Conservation (phyloP, 2,329 filamentous ascomycete genomes). For the Fusarium udum region DNA sequence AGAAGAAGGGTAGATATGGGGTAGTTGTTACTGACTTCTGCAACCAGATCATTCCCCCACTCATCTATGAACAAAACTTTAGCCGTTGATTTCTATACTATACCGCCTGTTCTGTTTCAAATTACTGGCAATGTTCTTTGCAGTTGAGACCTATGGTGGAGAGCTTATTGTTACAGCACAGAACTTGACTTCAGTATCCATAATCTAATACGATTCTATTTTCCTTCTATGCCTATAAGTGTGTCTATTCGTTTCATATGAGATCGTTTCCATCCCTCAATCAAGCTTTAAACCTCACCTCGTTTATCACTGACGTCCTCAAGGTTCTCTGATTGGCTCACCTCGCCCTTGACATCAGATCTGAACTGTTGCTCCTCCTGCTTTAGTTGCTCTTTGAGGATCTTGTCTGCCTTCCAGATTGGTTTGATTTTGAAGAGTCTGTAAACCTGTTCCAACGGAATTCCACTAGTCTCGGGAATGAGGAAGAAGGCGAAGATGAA, state of each 20-base stretch:
- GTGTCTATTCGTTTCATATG: no score
- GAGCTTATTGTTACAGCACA: no score
- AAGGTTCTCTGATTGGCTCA: slow-evolving; percentile 11
- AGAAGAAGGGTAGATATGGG: neutral
- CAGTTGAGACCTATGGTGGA: no score
- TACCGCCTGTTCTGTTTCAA: no score
- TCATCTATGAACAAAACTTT: neutral
- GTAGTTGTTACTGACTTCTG: neutral
- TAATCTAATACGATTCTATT: no score
- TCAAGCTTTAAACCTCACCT: neutral
- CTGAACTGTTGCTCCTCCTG: slow-evolving; percentile 36
- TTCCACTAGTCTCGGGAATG: slow-evolving; percentile 62
- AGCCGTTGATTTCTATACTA: neutral
- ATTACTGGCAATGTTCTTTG: no score
- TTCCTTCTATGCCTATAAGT: neutral
- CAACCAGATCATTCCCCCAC: no score
- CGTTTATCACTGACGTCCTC: neutral
- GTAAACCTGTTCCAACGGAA: slow-evolving; percentile 62
- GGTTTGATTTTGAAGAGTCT: slow-evolving; percentile 53
- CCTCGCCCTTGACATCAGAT: slow-evolving; percentile 30
- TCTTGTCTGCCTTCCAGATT: slow-evolving; percentile 36
- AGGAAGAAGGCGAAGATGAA: slow-evolving; percentile 61
- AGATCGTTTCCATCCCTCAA: no score
- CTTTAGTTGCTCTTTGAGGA: slow-evolving; percentile 31
- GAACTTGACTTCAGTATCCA: no score